Evolutionary conservation across 352 stramenopile species (phyloP).

Genomic region (Globisporangium nodosum): DNA sequence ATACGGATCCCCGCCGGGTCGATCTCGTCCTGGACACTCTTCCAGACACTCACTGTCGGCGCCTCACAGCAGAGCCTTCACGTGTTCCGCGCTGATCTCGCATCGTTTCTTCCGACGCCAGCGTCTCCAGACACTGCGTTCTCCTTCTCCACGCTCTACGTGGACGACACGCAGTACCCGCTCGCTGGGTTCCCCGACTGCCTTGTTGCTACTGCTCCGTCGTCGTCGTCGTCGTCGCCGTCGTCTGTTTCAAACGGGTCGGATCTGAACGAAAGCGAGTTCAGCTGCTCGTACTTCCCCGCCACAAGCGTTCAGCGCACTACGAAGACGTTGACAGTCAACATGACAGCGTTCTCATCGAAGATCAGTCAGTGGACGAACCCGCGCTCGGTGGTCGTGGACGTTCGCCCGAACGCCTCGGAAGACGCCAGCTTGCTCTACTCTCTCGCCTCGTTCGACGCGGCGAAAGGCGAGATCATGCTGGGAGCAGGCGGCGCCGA

Average conservation of each 20-base stretch:
- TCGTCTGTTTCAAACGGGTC: not conserved
- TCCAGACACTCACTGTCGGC: constrained; percentile 23
- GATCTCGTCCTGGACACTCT: constrained; percentile 36
- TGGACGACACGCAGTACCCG: constrained; percentile 38
- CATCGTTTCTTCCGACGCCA: constrained; percentile 31
- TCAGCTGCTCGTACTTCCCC: constrained; percentile 31
- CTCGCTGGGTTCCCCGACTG: constrained; percentile 61
- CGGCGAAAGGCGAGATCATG: constrained; percentile 14
- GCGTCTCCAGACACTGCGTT: constrained; percentile 23
- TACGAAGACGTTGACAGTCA: constrained; percentile 21
- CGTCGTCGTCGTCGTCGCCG: not conserved
- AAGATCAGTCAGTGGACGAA: constrained; percentile 37
- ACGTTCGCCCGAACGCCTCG: constrained; percentile 25
- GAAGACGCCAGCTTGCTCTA: constrained; percentile 40
- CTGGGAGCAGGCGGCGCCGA: constrained; percentile 49
- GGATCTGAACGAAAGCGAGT: constrained; percentile 7
- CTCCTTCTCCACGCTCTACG: constrained; percentile 43
- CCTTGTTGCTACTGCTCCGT: constrained; percentile 8
- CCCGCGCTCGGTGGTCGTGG: constrained; percentile 15
- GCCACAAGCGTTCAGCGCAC: constrained; percentile 10
- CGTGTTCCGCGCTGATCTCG: constrained; percentile 47
- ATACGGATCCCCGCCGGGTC: constrained; percentile 22
- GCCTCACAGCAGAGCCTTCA: constrained; percentile 16
- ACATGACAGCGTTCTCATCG: constrained; percentile 33
- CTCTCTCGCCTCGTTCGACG: constrained; percentile 25